Evolutionary conservation across 2,329 filamentous ascomycete species (phyloP).

Genomic region (Diaporthe citriasiana): DNA sequence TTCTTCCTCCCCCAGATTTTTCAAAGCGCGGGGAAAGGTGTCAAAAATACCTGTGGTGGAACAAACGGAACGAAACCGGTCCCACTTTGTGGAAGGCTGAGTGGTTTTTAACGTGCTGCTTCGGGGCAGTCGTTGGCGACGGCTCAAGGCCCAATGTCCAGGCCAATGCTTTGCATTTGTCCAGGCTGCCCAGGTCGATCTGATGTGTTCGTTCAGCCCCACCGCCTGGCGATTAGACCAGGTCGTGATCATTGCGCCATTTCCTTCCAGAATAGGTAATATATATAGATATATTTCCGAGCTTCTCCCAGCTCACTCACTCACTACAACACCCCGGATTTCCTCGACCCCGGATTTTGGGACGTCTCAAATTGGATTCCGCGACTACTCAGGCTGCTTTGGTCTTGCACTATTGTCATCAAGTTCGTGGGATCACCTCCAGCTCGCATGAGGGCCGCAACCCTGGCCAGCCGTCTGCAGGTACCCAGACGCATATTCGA

Average conservation of each 20-base stretch:
- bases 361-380: neutral
- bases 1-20: conserved; percentile 33
- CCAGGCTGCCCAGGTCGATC: conserved; percentile 1
- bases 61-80: conserved; percentile 12
- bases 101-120: conserved; percentile 1
- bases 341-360: neutral
- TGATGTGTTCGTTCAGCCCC: conserved; percentile 30
- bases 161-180: neutral
- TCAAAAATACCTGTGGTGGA: conserved; percentile 31
- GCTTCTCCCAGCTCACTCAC: neutral
- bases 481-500: neutral
- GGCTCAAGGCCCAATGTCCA: neutral
- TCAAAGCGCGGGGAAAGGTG: conserved; percentile 37
- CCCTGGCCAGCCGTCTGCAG: neutral
- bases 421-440: neutral
- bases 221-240: conserved; percentile 25
- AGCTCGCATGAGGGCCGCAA: neutral
- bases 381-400: neutral
- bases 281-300: too few species aligned
- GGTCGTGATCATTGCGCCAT: neutral
- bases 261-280: conserved; percentile 3
- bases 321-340: neutral
- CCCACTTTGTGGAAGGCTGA: conserved; percentile 16
- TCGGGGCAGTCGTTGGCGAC: conserved; percentile 13
- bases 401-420: neutral